Base-by-base conservation (phyloP, 1,139 yeast genomes). In the Yamadazyma conglobata region DNA sequence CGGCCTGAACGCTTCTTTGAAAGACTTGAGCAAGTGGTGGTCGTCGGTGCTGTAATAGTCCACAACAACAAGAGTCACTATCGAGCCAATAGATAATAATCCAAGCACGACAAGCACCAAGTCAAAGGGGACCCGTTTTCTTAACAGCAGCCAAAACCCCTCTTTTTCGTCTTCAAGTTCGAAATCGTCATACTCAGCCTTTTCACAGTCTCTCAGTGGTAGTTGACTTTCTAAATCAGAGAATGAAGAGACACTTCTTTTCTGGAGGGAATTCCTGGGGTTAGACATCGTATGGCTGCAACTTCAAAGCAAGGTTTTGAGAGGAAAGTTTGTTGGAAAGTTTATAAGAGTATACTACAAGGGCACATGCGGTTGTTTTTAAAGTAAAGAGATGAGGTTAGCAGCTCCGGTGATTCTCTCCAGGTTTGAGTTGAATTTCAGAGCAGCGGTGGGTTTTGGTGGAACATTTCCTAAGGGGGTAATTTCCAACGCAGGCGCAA, bases 231-330 rank as follows among this genome's bases (percentile, higher is more conserved):
- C 35, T 13, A 34, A 19, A 19, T 32, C 32, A 19, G 27, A 30
- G 19, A 33, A 25, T 7, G 38, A 31, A 3, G 43, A 39, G 13
- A 35, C 30, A 16, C 43, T 39, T 35, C 44, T 37, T 28, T 40
- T 40, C 19, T 40, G 44, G 9, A 33, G 18, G 9, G 24, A 15
- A 5, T n/a, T n/a, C n/a, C n/a, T n/a, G n/a, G n/a, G n/a, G n/a
- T n/a, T n/a, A n/a, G n/a, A n/a, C n/a, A n/a, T n/a, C n/a, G n/a
- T n/a, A n/a, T n/a, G n/a, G n/a, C n/a, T n/a, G n/a, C n/a, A n/a
- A n/a, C n/a, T n/a, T n/a, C n/a, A n/a, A n/a, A n/a, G n/a, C n/a
- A n/a, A n/a, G n/a, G n/a, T n/a, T n/a, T n/a, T n/a, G n/a, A n/a
- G n/a, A n/a, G n/a, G n/a, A n/a, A n/a, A n/a, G n/a, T n/a, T n/a